These are phyloP conservation scores for Cystofilobasidium bisporidii DNA, from an alignment of 768 basidiomycete genomes.

Conservation along the genomic window DNA sequence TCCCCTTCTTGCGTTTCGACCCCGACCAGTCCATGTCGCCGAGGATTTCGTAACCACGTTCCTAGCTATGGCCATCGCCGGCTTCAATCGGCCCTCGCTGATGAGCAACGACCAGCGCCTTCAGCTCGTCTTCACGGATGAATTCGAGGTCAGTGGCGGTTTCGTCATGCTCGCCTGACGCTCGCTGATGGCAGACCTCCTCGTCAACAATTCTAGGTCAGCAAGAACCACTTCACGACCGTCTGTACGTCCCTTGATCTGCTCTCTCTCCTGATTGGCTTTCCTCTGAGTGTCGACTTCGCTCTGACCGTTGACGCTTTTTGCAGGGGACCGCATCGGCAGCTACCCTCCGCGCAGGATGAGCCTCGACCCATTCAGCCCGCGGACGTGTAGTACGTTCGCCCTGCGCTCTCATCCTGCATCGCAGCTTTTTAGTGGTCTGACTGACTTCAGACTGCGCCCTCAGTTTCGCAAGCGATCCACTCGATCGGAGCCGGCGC, in stretches of 20 bases:
- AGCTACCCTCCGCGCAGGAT: conserved; percentile 35
- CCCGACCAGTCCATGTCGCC: conserved; percentile 32
- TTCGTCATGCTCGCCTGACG: too few species aligned
- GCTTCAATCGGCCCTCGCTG: conserved; percentile 26
- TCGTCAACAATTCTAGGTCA: conserved; percentile 35
- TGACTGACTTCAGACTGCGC: too few species aligned
- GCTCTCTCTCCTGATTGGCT: not conserved
- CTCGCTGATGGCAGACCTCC: too few species aligned
- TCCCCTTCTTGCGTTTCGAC: not conserved
- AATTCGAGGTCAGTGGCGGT: too few species aligned
- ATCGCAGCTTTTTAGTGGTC: too few species aligned
- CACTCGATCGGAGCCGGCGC: conserved; percentile 38
- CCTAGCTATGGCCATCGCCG: conserved; percentile 33
- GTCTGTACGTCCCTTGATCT: conserved; percentile 29
- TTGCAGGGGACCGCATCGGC: conserved; percentile 34
- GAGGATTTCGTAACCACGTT: conserved; percentile 38
- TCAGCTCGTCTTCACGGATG: conserved; percentile 36
- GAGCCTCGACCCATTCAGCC: conserved; percentile 34
- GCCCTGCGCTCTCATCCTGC: not conserved
- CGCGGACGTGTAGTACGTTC: conserved; percentile 34
- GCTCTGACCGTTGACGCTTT: not conserved
- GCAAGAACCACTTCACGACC: conserved; percentile 35
- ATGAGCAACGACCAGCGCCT: conserved; percentile 29
- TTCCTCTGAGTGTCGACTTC: not conserved
- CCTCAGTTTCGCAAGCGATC: conserved; percentile 36